Evolutionary conservation across 2,329 filamentous ascomycete species (phyloP).

Genomic region (Botryotinia calthae): DNA sequence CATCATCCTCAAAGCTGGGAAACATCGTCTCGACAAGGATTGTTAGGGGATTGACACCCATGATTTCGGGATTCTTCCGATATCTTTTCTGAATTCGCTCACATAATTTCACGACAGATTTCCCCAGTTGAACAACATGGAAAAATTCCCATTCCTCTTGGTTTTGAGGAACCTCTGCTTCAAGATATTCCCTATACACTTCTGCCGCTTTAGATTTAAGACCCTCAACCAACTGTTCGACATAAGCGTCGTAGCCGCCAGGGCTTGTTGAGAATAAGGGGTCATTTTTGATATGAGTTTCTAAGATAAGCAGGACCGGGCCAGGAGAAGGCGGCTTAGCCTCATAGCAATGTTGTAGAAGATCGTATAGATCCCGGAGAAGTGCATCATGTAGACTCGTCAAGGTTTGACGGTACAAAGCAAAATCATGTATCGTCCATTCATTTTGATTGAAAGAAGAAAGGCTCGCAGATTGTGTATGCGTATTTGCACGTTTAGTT

Average conservation of each 20-base stretch:
- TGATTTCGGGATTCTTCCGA: slow-evolving; percentile 79
- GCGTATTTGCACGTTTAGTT: slow-evolving; percentile 47
- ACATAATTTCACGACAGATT: slow-evolving; percentile 78
- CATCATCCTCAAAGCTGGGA: slow-evolving; percentile 87
- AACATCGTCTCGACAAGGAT: slow-evolving; percentile 81
- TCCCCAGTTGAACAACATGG: slow-evolving; percentile 85
- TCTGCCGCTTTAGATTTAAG: slow-evolving; percentile 71
- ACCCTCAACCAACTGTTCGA: slow-evolving; percentile 67
- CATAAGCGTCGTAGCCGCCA: slow-evolving; percentile 70
- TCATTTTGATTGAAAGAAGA: slow-evolving; percentile 55
- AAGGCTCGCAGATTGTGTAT: slow-evolving; percentile 44
- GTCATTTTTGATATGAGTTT: slow-evolving; percentile 79
- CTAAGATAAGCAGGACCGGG: slow-evolving; percentile 72
- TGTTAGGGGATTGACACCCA: slow-evolving; percentile 65
- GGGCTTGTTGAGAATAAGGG: slow-evolving; percentile 68
- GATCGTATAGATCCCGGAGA: slow-evolving; percentile 80
- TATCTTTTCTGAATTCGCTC: slow-evolving; percentile 92
- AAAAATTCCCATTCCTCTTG: slow-evolving; percentile 86
- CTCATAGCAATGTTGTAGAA: slow-evolving; percentile 87
- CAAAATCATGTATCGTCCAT: slow-evolving; percentile 69
- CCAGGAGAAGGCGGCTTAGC: slow-evolving; percentile 80
- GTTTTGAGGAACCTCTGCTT: slow-evolving; percentile 74
- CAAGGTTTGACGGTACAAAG: slow-evolving; percentile 72
- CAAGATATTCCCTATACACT: slow-evolving; percentile 77
- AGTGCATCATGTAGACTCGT: slow-evolving; percentile 75